Evolutionary conservation across 2,329 filamentous ascomycete genomes (phyloP).

Genomic region (Pseudogymnoascus verrucosus): DNA sequence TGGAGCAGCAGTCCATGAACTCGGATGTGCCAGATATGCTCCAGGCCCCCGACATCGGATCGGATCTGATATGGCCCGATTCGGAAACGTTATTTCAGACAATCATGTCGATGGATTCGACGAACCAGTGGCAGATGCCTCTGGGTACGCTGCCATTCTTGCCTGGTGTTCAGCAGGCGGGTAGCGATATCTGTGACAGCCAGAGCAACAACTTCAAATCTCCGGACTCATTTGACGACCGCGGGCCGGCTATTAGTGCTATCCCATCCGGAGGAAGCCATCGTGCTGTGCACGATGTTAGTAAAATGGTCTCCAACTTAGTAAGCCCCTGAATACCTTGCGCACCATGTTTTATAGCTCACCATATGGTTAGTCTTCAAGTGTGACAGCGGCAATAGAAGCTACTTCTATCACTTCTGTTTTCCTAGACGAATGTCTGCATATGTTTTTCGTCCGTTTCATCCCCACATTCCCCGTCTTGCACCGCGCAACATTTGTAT

Average conservation of each 20-base stretch:
- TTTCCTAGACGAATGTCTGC: slow-evolving; percentile 38
- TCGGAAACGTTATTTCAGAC: slow-evolving; percentile 37
- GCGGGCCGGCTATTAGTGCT: slow-evolving; percentile 29
- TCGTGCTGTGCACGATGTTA: slow-evolving; percentile 37
- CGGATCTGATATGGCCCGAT: slow-evolving; percentile 37
- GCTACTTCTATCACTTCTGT: slow-evolving; percentile 36
- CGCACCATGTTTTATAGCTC: background rate
- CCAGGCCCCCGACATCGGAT: slow-evolving; percentile 29
- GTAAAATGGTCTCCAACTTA: slow-evolving; percentile 35
- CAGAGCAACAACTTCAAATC: slow-evolving; percentile 21
- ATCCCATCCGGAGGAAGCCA: slow-evolving; percentile 35
- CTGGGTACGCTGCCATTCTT: slow-evolving; percentile 31
- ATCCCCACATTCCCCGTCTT: slow-evolving; percentile 39
- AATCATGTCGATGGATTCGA: slow-evolving; percentile 33
- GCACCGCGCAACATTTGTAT: slow-evolving; percentile 37
- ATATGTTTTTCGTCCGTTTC: slow-evolving; percentile 40
- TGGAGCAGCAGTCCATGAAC: slow-evolving; percentile 19
- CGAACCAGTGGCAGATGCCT: slow-evolving; percentile 36
- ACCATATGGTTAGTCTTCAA: slow-evolving; percentile 29
- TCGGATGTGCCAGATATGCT: slow-evolving; percentile 21
- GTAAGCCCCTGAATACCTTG: slow-evolving; percentile 24
- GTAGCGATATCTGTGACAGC: slow-evolving; percentile 1
- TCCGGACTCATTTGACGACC: slow-evolving; percentile 30
- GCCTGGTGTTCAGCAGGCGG: slow-evolving; percentile 11
- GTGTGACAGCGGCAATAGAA: slow-evolving; percentile 36